Conservation (phyloP, 345 rosid species). For the Dovyalis caffra region DNA sequence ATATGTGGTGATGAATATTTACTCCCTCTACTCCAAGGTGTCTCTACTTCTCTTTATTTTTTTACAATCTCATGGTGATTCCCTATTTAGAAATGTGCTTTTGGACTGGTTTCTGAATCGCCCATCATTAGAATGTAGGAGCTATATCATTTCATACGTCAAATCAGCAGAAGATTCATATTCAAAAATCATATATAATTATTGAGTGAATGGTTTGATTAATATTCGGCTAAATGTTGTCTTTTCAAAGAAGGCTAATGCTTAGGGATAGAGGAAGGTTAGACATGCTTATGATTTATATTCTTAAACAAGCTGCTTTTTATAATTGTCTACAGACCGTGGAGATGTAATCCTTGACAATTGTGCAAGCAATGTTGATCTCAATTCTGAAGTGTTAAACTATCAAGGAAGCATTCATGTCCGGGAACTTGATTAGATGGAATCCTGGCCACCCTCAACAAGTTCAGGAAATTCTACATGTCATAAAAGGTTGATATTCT, state of each 20-base stretch:
- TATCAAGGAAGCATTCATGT: slow-evolving; percentile 46
- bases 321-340: slow-evolving; percentile 39
- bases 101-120: neutral
- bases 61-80: neutral
- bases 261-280: neutral
- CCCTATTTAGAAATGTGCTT: neutral
- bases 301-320: neutral
- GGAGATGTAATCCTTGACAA: slow-evolving; percentile 67
- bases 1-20: neutral
- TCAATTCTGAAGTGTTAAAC: slow-evolving; percentile 47
- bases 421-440: slow-evolving; percentile 76
- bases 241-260: neutral
- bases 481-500: slow-evolving; percentile 34
- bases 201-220: neutral
- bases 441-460: slow-evolving; percentile 58
- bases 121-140: neutral
- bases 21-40: neutral
- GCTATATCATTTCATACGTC: neutral
- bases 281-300: neutral
- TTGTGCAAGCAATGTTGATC: slow-evolving; percentile 52
- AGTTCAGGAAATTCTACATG: slow-evolving; percentile 19
- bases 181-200: neutral
- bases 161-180: neutral
- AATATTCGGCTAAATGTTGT: neutral
- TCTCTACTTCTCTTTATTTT: neutral